Conservation (phyloP, 75 land plant genomes). For the Cunninghamia lanceolata region DNA sequence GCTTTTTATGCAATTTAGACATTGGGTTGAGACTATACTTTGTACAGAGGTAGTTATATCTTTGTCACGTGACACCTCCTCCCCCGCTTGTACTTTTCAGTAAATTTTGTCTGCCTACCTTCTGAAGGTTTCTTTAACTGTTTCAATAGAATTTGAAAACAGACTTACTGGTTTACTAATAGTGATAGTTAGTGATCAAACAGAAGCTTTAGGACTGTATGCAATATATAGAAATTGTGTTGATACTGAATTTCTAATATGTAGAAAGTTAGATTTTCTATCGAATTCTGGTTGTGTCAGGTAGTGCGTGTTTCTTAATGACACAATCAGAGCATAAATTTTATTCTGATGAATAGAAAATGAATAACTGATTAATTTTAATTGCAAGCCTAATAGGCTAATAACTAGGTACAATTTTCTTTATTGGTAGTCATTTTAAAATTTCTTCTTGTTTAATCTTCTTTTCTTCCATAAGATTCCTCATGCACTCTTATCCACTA, state of each 20-base stretch:
- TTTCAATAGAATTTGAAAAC: neutral
- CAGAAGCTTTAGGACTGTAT: neutral
- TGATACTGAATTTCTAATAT: neutral
- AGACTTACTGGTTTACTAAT: neutral
- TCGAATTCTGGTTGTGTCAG: neutral
- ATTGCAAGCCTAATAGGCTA: neutral
- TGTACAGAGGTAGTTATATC: neutral
- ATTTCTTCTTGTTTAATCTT: neutral
- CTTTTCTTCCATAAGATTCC: neutral
- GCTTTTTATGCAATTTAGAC: too few species aligned
- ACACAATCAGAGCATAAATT: too few species aligned
- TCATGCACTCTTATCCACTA: neutral
- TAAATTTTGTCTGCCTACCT: neutral
- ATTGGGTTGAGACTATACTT: too few species aligned
- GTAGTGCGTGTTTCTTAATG: neutral
- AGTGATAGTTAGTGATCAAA: neutral
- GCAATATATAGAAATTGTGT: neutral
- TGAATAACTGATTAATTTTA: neutral
- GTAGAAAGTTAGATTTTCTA: neutral
- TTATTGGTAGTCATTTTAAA: neutral
- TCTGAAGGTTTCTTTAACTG: neutral
- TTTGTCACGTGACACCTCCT: neutral
- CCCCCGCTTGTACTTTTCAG: neutral
- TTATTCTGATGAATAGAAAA: neutral
- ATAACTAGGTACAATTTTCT: neutral